Percentiles rank a stretch among this genome's conserved stretches.
These are phyloP conservation scores for Cymodocea nodosa DNA, from an alignment of 116 monocot species.

Conservation along the genomic window DNA sequence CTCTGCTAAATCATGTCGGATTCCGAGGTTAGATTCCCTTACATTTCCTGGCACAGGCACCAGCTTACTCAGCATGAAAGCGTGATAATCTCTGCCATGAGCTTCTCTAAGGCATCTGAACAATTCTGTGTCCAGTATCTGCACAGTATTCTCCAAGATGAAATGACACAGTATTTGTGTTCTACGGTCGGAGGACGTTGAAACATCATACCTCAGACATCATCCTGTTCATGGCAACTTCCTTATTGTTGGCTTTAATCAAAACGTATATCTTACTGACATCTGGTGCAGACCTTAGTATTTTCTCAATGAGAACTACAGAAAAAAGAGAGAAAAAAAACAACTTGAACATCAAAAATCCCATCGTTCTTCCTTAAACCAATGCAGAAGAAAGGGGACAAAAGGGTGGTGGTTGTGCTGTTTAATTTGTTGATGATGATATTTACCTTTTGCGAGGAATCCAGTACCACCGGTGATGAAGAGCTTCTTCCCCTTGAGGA, in stretches of 20 bases:
- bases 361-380: not conserved
- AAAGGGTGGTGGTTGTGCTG: too few species aligned
- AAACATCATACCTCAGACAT: slow-evolving; percentile 58
- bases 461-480: slow-evolving; percentile 90
- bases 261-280: slow-evolving; percentile 74
- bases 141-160: not conserved
- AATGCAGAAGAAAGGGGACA: not conserved
- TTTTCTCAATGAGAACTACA: slow-evolving; percentile 93
- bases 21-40: slow-evolving; percentile 51
- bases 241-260: slow-evolving; percentile 68
- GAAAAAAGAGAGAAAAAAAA: too few species aligned
- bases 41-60: slow-evolving; percentile 72
- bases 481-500: slow-evolving; percentile 57
- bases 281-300: slow-evolving; percentile 55
- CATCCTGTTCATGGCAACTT: slow-evolving; percentile 52
- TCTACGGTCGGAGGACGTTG: not conserved
- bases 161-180: not conserved
- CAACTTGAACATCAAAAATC: not conserved
- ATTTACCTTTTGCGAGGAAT: slow-evolving; percentile 82
- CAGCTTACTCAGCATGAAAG: slow-evolving; percentile 62
- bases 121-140: slow-evolving; percentile 68
- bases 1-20: slow-evolving; percentile 34
- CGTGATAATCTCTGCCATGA: slow-evolving; percentile 51
- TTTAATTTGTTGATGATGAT: not conserved
- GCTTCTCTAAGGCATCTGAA: slow-evolving; percentile 46